These are phyloP conservation scores for Crucihimalaya himalaica DNA, from an alignment of 345 rosid species.

Conservation along the genomic window DNA sequence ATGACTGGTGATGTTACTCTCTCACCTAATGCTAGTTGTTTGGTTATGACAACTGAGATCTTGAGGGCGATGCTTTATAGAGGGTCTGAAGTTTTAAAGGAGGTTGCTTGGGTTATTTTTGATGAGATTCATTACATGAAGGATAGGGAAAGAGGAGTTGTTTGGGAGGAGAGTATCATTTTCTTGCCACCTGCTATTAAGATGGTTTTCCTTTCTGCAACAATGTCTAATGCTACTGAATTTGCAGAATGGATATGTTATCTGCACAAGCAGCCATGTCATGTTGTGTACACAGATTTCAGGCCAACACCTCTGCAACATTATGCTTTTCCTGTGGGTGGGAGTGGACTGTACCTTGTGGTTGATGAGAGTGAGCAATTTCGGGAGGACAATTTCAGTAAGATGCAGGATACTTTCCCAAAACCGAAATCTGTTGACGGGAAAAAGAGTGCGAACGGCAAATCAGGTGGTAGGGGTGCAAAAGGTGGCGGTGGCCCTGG, in stretches of 20 bases:
- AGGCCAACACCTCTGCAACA: constrained; percentile 99
- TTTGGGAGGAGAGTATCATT: constrained; percentile 98
- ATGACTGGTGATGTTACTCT: constrained; percentile 99
- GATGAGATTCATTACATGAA: constrained; percentile 99
- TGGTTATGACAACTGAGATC: constrained; percentile 98
- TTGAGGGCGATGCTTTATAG: constrained; percentile 95
- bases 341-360: constrained; percentile 88
- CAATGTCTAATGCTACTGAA: constrained; percentile 98
- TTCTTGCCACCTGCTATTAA: constrained; percentile 95
- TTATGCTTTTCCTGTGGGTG: constrained; percentile 92
- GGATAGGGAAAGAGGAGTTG: constrained; percentile 97
- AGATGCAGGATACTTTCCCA: constrained; percentile 80
- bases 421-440: constrained; percentile 65
- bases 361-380: constrained; percentile 96
- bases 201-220: constrained; percentile 98
- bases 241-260: constrained; percentile 97
- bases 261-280: constrained; percentile 95
- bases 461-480: constrained; percentile 77
- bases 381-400: constrained; percentile 86
- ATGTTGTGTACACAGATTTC: constrained; percentile 95
- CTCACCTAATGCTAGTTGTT: constrained; percentile 91
- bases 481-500: constrained; percentile 76
- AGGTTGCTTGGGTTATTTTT: constrained; percentile 97
- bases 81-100: constrained; percentile 94
- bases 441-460: constrained; percentile 62